Conservation (phyloP, 495 filamentous ascomycete species). For the Pyrenopolyporus hunteri region DNA sequence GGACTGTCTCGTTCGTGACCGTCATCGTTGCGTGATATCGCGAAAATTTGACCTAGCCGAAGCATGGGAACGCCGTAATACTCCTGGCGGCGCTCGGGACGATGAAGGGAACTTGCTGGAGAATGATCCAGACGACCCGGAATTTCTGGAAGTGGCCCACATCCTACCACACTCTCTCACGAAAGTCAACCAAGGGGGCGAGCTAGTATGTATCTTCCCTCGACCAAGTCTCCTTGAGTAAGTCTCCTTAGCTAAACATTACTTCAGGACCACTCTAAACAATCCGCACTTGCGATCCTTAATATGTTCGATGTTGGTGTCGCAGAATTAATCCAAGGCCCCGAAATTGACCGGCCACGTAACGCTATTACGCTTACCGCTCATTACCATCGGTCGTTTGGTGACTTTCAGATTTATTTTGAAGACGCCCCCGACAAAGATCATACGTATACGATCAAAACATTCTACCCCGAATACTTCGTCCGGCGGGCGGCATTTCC, state of each 20-base stretch:
- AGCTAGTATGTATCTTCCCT: conserved; percentile 23
- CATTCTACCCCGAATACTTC: conserved; percentile 7
- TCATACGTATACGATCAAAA: conserved; percentile 37
- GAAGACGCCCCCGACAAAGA: conserved; percentile 16
- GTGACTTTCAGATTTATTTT: conserved; percentile 38
- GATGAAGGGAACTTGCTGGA: conserved; percentile 34
- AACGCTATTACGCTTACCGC: conserved; percentile 39
- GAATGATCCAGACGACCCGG: conserved; percentile 19
- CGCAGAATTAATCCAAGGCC: conserved; percentile 33
- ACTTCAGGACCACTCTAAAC: conserved; percentile 12
- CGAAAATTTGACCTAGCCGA: conserved; percentile 35
- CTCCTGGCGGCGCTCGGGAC: conserved; percentile 23
- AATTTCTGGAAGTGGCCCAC: conserved; percentile 36
- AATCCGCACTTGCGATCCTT: conserved; percentile 34
- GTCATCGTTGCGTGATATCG: conserved; percentile 40
- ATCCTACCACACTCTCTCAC: conserved; percentile 41
- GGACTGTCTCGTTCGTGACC: conserved; percentile 40
- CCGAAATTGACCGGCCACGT: conserved; percentile 32
- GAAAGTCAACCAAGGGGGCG: conserved; percentile 13
- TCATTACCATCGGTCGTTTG: conserved; percentile 30
- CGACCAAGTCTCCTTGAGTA: conserved; percentile 1
- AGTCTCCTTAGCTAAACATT: conserved; percentile 15
- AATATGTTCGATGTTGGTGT: conserved; percentile 38
- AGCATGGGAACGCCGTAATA: conserved; percentile 24
- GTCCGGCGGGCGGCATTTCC: conserved; percentile 3